These are phyloP conservation scores for Thuidium tamariscinum DNA, from an alignment of 225 moss, liverwort and hornwort genomes.

Conservation along the genomic window DNA sequence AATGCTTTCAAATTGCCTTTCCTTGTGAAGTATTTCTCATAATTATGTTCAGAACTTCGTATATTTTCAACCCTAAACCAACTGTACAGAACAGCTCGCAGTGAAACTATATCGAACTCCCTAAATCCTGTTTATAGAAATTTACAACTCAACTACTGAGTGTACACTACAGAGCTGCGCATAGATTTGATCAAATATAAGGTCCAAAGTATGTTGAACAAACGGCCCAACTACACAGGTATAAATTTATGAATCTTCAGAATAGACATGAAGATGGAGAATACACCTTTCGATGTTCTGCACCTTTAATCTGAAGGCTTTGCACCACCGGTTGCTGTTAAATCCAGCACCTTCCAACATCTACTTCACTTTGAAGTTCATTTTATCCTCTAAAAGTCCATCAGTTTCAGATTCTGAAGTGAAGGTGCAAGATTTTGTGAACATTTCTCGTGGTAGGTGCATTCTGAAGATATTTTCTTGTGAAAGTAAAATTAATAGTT, in stretches of 20 bases:
- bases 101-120: background rate
- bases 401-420: background rate
- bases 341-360: too few species aligned
- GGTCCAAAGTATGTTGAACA: background rate
- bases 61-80: slow-evolving; percentile 2
- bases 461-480: background rate
- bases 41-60: slow-evolving; percentile 26
- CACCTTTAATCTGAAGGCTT: too few species aligned
- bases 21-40: slow-evolving; percentile 9
- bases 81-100: slow-evolving; percentile 22
- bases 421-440: background rate
- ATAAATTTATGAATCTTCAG: background rate
- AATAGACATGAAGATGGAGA: background rate
- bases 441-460: background rate
- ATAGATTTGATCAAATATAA: background rate
- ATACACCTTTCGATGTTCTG: too few species aligned
- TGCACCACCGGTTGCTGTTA: too few species aligned
- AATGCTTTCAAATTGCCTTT: background rate
- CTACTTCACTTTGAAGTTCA: background rate
- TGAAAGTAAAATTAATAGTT: background rate
- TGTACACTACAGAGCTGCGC: background rate
- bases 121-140: background rate
- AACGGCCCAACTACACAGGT: background rate
- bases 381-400: background rate
- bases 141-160: background rate